Evolutionary conservation across 1,139 yeast genomes (phyloP), one percentile per base, ranked within the genome.

Genomic region (Yamadazyma spencermartinsiae): DNA sequence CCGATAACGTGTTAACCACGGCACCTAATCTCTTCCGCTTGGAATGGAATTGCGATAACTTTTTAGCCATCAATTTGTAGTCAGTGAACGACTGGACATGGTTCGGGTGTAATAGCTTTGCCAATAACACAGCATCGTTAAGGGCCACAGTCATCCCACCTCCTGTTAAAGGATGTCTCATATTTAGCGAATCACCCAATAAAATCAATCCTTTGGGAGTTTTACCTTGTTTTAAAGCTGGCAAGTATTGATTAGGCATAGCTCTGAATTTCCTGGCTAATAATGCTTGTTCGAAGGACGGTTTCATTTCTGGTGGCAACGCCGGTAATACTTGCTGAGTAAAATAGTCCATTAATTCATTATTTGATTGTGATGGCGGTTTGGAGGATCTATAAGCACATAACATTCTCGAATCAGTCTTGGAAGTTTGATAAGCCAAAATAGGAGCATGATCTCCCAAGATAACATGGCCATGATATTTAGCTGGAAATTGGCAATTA

Each of bases 141-240:
- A 94, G 71, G 0, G 97, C 98, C 32, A 92, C 98, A 9, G 98
- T 90, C 99, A 92, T 92, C 44, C 99, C 99, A 43, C 98, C 98
- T 33, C 99, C 99, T 1, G 98, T 92, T 46, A 92, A 74, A 14
- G 99, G 99, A 61, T 92, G 99, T 58, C 99, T 79, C 97, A 92
- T 92, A 61, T 92, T 92, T 55, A 90, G 74, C 2, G 98, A 88
- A 59, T 92, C 99, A 30, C 99, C 99, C 34, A 92, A 60, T 51
- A 92, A 74, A 31, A 92, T 71, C 39, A 89, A 67, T n/a, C 99
- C 99, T 12, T 80, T 80, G 34, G 79, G 73, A 14, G 71, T 70
- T 51, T 78, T 79, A 12, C 72, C 72, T 49, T 72, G 76, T 36
- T 74, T 70, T 43, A 77, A 70, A 0, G 97, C 97, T 7, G 95